Base-by-base conservation (phyloP, 305 asterid species). In the Fraxinus baroniana region DNA sequence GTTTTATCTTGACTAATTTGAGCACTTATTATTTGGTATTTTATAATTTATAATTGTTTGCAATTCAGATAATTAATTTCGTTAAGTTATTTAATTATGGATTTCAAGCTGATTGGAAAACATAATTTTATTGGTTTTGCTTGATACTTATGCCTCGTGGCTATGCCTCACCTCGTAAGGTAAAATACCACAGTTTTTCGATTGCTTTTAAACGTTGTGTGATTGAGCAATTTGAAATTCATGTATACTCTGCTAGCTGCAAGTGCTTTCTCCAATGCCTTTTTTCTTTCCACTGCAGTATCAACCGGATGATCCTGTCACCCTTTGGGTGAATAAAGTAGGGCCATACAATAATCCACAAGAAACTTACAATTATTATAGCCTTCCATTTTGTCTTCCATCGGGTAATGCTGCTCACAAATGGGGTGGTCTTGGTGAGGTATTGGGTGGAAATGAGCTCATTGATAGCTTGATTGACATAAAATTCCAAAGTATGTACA, bases 391-490 rank as follows among this genome's bases (percentile, higher is more conserved):
- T 84, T 91, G 95, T 81, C 92, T 68, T 80, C 89, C 89, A 57
- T 82, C 90, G 44, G 90, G 92, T 24, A 83, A 71, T 84, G 85
- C 83, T 80, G 87, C 90, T 79, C 93, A 90, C 87, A 91, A 87
- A 79, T 91, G 95, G 95, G 95, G 93, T 84, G 93, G 93, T 62
- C 93, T 91, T 78, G 95, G 95, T 70, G 95, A 91, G 86, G 95
- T 91, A 26, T 83, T 91, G 86, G 95, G 95, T 64, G 95, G 95
- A 86, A 91, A 91, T 85, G 95, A 91, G 87, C 95, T 91, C 78
- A 91, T 91, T 82, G 95, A 91, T 83, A 91, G 95, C 78, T 87
- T 85, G 85, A 83, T 89, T 79, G 90, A 85, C 83, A 89, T 91
- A 79, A 91, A 82, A 84, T 91, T 85, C 64, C 88, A 82, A 83